phyloP scores from a whole-genome alignment of 192 early-diverging fungal species.

The Gorgonomyces haynaldii region DNA sequence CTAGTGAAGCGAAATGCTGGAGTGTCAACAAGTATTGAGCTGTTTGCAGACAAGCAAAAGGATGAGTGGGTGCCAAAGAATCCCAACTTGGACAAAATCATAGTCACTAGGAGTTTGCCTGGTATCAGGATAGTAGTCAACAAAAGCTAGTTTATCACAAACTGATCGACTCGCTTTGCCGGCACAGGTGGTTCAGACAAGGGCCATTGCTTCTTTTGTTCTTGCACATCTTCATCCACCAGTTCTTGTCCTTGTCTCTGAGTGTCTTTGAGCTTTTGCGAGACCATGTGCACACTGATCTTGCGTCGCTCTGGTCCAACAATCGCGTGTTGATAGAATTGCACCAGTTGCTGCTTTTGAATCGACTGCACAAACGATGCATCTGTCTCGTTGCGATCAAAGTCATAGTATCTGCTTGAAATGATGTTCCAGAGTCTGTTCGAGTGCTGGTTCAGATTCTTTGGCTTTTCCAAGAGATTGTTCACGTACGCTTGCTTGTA shows the following conservation, averaged over 20 bases:
- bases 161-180: no score
- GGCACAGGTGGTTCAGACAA: no score
- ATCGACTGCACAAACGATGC: constrained; percentile 43
- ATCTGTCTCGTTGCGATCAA: constrained; percentile 58
- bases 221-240: no score
- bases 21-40: no score
- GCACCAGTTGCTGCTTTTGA: constrained; percentile 31
- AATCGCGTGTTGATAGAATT: constrained; percentile 52
- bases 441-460: constrained; percentile 65
- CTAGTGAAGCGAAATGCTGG: no score
- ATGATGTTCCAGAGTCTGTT: constrained; percentile 58
- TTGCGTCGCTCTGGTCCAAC: constrained; percentile 40
- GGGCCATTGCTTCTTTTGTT: no score
- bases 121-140: no score
- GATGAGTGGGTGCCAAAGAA: no score
- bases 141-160: no score
- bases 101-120: no score
- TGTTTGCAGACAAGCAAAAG: no score
- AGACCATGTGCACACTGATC: constrained; percentile 48
- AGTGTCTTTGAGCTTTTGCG: constrained; percentile 7
- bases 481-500: constrained; percentile 55
- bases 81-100: no score
- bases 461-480: constrained; percentile 57
- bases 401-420: constrained; percentile 61
- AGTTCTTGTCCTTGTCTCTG: neutral